A percentile compares a stretch with the other conserved stretches of the same genome.
Evolutionary conservation across 768 basidiomycete genomes (phyloP).

Genomic region (Pholiota molesta): DNA sequence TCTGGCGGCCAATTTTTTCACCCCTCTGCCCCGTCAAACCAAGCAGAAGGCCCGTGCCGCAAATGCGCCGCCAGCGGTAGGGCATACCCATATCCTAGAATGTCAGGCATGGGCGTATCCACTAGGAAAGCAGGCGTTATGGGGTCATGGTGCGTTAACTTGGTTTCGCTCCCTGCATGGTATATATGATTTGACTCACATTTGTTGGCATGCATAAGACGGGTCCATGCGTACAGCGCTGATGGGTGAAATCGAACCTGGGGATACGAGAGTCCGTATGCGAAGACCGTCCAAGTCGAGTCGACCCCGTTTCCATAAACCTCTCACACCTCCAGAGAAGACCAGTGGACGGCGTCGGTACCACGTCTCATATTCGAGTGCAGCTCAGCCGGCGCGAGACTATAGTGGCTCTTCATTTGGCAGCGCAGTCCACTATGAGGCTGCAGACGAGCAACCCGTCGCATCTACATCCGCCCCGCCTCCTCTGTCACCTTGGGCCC

Average conservation of each 20-base stretch:
- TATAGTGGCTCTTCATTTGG: not conserved
- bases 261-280: constrained; percentile 1
- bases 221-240: constrained; percentile 37
- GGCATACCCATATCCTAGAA: constrained; percentile 35
- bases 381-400: not conserved
- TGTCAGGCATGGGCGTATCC: constrained; percentile 52
- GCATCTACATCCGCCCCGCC: not conserved
- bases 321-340: not conserved
- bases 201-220: constrained; percentile 10
- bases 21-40: constrained; percentile 49
- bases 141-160: constrained; percentile 47
- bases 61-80: constrained; percentile 28
- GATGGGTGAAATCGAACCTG: constrained; percentile 34
- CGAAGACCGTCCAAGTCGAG: constrained; percentile 20
- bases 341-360: not conserved
- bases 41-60: constrained; percentile 35
- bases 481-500: not conserved
- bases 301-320: constrained; percentile 16
- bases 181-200: constrained; percentile 21
- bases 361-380: constrained; percentile 8
- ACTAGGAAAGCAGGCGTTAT: constrained; percentile 45
- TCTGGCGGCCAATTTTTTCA: constrained; percentile 54
- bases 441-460: not conserved
- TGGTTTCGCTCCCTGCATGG: not conserved
- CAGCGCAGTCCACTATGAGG: not conserved